Conservation (phyloP, 257 asterid species). For the Ocimum tenuiflorum region DNA sequence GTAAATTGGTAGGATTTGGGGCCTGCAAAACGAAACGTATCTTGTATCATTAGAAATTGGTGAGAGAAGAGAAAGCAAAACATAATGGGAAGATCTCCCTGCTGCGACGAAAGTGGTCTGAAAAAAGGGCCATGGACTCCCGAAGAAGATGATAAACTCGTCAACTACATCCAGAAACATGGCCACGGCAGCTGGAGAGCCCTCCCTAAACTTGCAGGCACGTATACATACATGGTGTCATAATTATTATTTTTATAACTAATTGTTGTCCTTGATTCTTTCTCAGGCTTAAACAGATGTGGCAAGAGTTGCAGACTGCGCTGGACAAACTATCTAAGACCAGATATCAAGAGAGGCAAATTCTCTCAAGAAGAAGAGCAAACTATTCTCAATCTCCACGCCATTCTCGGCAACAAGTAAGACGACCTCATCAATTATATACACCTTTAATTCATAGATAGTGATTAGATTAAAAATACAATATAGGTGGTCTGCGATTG, state of each 20-base stretch:
- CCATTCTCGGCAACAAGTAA: conserved; percentile 68
- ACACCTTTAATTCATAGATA: neutral
- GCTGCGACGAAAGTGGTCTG: conserved; percentile 62
- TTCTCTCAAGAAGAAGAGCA: conserved; percentile 67
- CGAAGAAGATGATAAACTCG: conserved; percentile 73
- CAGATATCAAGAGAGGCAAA: conserved; percentile 72
- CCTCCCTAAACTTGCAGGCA: conserved; percentile 82
- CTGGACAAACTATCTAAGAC: conserved; percentile 70
- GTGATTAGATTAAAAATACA: neutral
- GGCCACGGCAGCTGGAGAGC: conserved; percentile 95
- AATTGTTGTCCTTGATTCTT: too few relatives aligned
- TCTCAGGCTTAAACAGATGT: conserved; percentile 55
- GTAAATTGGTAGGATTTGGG: conserved; percentile 52
- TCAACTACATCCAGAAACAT: conserved; percentile 49
- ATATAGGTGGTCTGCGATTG: conserved; percentile 74
- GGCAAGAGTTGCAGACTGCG: conserved; percentile 78
- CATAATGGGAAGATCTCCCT: conserved; percentile 65
- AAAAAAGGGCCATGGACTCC: conserved; percentile 91
- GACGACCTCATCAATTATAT: neutral
- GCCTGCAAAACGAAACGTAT: too few relatives aligned
- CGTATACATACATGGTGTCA: too few relatives aligned
- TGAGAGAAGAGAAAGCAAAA: neutral
- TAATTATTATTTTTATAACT: too few relatives aligned
- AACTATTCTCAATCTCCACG: conserved; percentile 62
- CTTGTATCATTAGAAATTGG: too few relatives aligned